Base-by-base conservation (phyloP, 2,329 filamentous ascomycete species). In the Thelonectria olida region DNA sequence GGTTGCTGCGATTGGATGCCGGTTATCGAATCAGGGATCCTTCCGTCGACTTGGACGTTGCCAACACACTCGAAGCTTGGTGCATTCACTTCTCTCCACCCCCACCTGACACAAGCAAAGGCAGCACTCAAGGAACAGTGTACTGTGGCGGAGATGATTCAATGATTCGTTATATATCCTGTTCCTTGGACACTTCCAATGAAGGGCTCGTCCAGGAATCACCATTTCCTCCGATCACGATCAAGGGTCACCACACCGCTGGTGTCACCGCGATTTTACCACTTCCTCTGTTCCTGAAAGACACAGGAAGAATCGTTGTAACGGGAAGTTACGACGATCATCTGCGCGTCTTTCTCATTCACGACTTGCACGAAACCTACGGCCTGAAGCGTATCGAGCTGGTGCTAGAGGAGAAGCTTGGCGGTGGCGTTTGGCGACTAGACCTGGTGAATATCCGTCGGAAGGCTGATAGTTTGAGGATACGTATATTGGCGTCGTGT, bases 241-340 rank as follows among this genome's bases (percentile, higher is more conserved):
- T 79, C 25, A 88, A 82, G 62, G 73, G 75, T n/a, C 64, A 69
- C 25, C 93, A 97, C 71, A 82, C 82, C n/a, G 93, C 93, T 2
- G 95, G 96, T 10, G 91, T 98, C 1, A 97, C 94, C 0, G 88
- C 92, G 2, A 96, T 98, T 54, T 77, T 97, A 2, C 92, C 93
- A 0, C 78, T 97, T 2, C 72, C 82, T 1, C 19, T 80, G 2
- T 70, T 75, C 2, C 67, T 73, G 0, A 67, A 74, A 8, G 79
- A 84, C 8, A 79, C 80, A 3, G 81, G 82, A 1, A 81, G 83
- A 4, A 72, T 96, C 5, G 76, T 97, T 2, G 72, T 97, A 3
- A 97, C 94, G 0, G 96, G 96, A 4, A 96, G 92, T 73, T 99
- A 98, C 72, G 96, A 98, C 70, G 94, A 98, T 69, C 82, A 84